phyloP scores from a whole-genome alignment of 2,329 filamentous ascomycete genomes.

The Metarhizium guizhouense region DNA sequence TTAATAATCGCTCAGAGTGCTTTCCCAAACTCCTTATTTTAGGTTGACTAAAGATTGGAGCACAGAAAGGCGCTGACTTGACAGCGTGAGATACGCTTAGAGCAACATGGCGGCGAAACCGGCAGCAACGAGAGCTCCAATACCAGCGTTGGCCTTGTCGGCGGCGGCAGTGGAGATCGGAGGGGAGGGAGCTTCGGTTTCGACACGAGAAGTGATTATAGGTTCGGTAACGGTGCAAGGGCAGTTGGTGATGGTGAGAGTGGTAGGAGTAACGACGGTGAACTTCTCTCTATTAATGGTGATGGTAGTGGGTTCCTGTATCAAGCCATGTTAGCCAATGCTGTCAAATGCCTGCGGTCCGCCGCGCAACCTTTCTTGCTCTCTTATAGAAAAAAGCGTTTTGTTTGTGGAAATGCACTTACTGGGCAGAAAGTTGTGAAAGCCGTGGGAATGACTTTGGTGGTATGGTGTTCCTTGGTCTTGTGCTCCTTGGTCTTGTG shows the following conservation, averaged over 20 bases:
- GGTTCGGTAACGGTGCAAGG: conserved; percentile 33
- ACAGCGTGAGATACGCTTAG: conserved; percentile 12
- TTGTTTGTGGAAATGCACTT: conserved; percentile 11
- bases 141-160: conserved; percentile 23
- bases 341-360: background rate
- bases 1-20: background rate
- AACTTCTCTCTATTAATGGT: conserved; percentile 33
- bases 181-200: background rate
- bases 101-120: conserved; percentile 29
- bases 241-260: conserved; percentile 38
- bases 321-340: background rate
- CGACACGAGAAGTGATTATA: background rate
- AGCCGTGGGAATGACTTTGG: conserved; percentile 28
- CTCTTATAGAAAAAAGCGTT: background rate
- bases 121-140: conserved; percentile 28
- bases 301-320: conserved; percentile 22
- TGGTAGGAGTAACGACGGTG: conserved; percentile 31
- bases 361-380: background rate
- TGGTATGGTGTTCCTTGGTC: conserved; percentile 10
- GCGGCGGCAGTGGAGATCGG: conserved; percentile 26
- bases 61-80: background rate
- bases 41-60: background rate
- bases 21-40: background rate
- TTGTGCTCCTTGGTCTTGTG: background rate
- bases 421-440: conserved; percentile 37